Conservation (phyloP, 2,329 filamentous ascomycete genomes). For the Aspergillus uvarum region DNA sequence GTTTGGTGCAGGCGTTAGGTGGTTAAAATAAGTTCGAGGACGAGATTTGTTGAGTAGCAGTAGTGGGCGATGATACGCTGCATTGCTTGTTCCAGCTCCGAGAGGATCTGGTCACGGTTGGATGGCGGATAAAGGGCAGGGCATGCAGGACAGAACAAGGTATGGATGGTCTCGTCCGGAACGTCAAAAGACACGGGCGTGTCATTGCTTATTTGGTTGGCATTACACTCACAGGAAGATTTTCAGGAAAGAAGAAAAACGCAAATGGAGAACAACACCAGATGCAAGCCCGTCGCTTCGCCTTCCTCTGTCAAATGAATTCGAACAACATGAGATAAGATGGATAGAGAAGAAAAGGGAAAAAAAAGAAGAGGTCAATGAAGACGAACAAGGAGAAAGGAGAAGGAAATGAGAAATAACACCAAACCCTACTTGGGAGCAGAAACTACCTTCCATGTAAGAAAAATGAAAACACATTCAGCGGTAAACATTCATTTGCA, state of each 20-base stretch:
- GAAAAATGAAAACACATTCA: slow-evolving; percentile 21
- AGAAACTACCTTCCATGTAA: slow-evolving; percentile 30
- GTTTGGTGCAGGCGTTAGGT: no score
- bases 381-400: slow-evolving; percentile 12
- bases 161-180: slow-evolving; percentile 10
- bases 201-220: slow-evolving; percentile 32
- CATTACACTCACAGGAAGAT: slow-evolving; percentile 32
- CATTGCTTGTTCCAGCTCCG: no score
- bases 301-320: slow-evolving; percentile 27
- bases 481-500: slow-evolving; percentile 18
- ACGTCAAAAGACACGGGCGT: slow-evolving; percentile 25
- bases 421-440: slow-evolving; percentile 23
- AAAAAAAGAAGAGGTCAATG: slow-evolving; percentile 11
- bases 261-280: slow-evolving; percentile 27
- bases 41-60: no score
- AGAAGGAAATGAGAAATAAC: slow-evolving; percentile 16
- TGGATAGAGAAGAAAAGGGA: slow-evolving; percentile 14
- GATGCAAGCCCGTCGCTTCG: slow-evolving; percentile 30
- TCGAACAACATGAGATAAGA: slow-evolving; percentile 17
- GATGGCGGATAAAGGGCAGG: background rate
- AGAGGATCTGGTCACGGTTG: no score
- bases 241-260: slow-evolving; percentile 22
- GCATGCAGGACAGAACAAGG: slow-evolving; percentile 4
- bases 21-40: no score
- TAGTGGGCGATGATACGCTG: no score